Evolutionary conservation across 495 filamentous ascomycete species (phyloP).

Genomic region (Talaromyces nanjingensis): DNA sequence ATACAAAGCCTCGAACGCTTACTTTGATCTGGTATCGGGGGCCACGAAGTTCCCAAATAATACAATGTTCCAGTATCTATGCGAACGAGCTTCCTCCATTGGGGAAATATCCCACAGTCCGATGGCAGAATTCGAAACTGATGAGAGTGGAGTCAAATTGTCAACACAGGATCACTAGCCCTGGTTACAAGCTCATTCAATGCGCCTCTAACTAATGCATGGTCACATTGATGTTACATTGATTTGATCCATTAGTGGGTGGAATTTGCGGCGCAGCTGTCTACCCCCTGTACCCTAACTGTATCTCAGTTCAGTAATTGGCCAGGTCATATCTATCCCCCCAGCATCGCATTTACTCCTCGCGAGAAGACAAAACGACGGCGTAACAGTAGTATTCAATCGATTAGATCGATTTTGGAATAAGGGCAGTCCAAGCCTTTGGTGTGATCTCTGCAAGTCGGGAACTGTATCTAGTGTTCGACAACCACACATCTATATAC

Average conservation of each 20-base stretch:
- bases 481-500: neutral
- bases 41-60: neutral
- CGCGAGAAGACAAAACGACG: neutral
- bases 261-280: neutral
- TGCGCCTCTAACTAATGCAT: neutral
- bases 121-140: neutral
- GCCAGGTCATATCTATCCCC: neutral
- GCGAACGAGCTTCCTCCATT: neutral
- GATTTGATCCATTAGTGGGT: neutral
- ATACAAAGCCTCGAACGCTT: neutral
- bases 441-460: neutral
- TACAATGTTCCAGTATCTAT: neutral
- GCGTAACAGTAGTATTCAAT: neutral
- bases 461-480: neutral
- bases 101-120: neutral
- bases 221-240: too few relatives aligned
- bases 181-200: neutral
- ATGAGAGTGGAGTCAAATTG: neutral
- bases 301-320: neutral
- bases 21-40: neutral
- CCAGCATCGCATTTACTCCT: neutral
- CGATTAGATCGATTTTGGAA: neutral
- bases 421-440: neutral
- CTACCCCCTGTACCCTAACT: neutral
- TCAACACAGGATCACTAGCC: neutral